Conservation (phyloP, 2,329 filamentous ascomycete genomes). For the Nemania serpens region DNA sequence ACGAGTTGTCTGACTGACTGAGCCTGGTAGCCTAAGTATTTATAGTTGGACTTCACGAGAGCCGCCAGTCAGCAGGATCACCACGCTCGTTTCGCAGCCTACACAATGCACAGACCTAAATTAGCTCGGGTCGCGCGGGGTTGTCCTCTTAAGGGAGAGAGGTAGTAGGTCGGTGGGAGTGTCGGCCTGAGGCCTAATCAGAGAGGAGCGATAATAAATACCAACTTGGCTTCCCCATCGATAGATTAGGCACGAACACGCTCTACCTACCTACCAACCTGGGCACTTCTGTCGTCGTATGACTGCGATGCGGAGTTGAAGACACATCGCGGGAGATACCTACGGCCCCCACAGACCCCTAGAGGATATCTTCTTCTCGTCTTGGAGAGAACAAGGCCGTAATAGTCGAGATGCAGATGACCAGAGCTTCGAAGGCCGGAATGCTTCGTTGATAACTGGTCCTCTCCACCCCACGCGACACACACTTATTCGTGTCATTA, state of each 20-base stretch:
- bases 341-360: not conserved
- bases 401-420: not conserved
- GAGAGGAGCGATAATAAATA: not conserved
- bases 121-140: conserved; percentile 15
- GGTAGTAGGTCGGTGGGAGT: not conserved
- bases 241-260: conserved; percentile 1
- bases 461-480: conserved; percentile 8
- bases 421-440: not conserved
- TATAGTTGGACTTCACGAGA: conserved; percentile 18
- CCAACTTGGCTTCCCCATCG: not conserved
- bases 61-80: conserved; percentile 6
- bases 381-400: not conserved
- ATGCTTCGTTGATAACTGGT: not conserved
- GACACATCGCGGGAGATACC: not conserved
- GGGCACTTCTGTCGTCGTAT: conserved; percentile 1
- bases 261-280: not conserved
- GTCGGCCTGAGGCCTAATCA: conserved; percentile 18
- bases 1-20: not conserved
- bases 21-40: not conserved
- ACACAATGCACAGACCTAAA: not conserved
- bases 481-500: conserved; percentile 9
- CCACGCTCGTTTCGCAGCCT: no score
- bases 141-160: not conserved
- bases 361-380: not conserved
- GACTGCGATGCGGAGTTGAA: not conserved